Conservation (phyloP, 2,329 filamentous ascomycete genomes). For the Arthrocladium fulminans region DNA sequence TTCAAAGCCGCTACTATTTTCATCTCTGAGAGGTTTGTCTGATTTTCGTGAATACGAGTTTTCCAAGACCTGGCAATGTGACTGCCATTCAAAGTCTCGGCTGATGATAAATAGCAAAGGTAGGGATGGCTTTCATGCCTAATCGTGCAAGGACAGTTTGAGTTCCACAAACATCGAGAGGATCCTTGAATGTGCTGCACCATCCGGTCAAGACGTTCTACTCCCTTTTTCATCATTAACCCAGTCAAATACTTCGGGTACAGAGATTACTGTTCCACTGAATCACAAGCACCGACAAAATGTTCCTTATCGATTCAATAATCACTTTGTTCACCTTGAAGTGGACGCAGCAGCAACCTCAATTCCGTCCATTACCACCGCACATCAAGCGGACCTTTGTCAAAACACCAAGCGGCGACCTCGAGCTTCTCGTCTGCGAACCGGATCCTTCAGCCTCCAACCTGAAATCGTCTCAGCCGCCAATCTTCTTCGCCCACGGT, state of each 20-base stretch:
- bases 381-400: conserved; percentile 40
- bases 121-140: too few species aligned
- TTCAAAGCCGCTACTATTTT: neutral
- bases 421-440: conserved; percentile 39
- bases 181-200: neutral
- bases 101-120: neutral
- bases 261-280: neutral
- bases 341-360: conserved; percentile 9
- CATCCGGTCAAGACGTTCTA: neutral
- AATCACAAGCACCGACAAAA: neutral
- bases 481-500: conserved; percentile 47
- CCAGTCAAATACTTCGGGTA: neutral
- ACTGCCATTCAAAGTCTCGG: neutral
- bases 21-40: neutral
- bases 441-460: conserved; percentile 25
- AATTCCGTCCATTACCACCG: conserved; percentile 27
- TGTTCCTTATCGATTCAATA: conserved; percentile 10
- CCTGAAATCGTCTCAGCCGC: conserved; percentile 26
- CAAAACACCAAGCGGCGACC: conserved; percentile 32
- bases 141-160: too few species aligned
- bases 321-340: conserved; percentile 9
- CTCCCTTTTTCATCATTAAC: neutral
- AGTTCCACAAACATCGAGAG: too few species aligned
- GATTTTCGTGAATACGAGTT: neutral
- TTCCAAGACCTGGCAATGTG: neutral